Conservation (phyloP, 805 yeast genomes). For the Jamesozyma hellenica region DNA sequence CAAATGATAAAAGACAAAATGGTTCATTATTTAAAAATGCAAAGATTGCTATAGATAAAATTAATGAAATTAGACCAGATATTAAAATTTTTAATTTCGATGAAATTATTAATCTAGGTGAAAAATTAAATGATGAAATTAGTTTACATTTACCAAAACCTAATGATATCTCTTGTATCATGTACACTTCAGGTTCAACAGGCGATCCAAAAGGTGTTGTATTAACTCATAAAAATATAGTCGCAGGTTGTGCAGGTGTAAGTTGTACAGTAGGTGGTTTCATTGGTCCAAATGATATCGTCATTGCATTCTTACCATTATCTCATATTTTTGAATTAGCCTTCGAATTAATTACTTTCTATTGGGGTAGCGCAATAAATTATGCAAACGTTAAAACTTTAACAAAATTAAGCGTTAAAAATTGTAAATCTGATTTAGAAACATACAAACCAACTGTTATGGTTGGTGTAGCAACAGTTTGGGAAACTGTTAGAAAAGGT, state of each 20-base stretch:
- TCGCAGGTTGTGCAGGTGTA: constrained; percentile 83
- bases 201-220: constrained; percentile 77
- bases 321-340: constrained; percentile 93
- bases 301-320: constrained; percentile 84
- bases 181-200: constrained; percentile 66
- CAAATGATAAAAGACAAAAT: constrained; percentile 47
- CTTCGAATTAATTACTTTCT: constrained; percentile 67
- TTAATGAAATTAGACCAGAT: constrained; percentile 63
- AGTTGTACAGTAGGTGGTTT: constrained; percentile 47
- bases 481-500: constrained; percentile 94
- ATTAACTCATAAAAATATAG: constrained; percentile 50
- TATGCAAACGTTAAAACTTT: constrained; percentile 90
- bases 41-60: constrained; percentile 43
- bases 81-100: constrained; percentile 54
- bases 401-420: constrained; percentile 67
- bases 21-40: constrained; percentile 57
- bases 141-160: constrained; percentile 36
- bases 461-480: constrained; percentile 98
- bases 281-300: constrained; percentile 51
- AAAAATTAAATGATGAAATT: constrained; percentile 36
- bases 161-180: constrained; percentile 48
- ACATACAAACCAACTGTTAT: constrained; percentile 84
- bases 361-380: constrained; percentile 86
- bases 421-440: constrained; percentile 81
- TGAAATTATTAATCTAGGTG: constrained; percentile 60